Evolutionary conservation across 768 basidiomycete species (phyloP), one percentile per base, ranked within the genome.

Genomic region (Royoungia palumana): DNA sequence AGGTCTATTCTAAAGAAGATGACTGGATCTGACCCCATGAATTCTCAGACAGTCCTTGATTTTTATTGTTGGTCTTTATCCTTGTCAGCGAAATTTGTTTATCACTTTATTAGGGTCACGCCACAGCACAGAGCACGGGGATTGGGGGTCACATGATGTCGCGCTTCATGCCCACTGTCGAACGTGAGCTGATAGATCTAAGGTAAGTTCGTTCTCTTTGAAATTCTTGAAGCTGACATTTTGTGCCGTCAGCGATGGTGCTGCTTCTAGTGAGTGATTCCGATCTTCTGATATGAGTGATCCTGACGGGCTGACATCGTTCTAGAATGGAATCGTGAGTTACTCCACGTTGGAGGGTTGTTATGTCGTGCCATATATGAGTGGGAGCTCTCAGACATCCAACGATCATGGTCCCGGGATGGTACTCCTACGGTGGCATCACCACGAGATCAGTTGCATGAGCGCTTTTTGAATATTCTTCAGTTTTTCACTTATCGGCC

Each of bases 271-370:
- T 87, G 65, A 17, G 36, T 16, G 13, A 20, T 28, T 4, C 16
- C 7, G 19, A 41, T 20, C 24, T 8, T n/a, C 13, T 20, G 27
- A 17, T 12, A 20, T 17, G 10, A 4, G 13, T 16, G 19, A 12
- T 13, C 17, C 9, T 20, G 19, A 25, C 28, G 11, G 21, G 35
- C 10, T 44, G 12, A 13, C 12, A 13, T 30, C 32, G 17, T 46
- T 28, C 30, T 41, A 87, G 87, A 83, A 6, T 94, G 92, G 94
- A 98, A 98, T 61, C 81, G 77, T 56, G 94, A 96, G 59, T 75
- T 97, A 4, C 74, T 98, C 5, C 85, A 80, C 57, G 75, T 92
- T 12, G 91, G 91, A 5, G 94, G 93, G 2, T 81, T 87, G 52
- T 75, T 96, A 21, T 76, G 84, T 46, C 84, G 94, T 11, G 70